phyloP scores from a whole-genome alignment of 352 stramenopile species.

The Phytophthora pseudosyringae region DNA sequence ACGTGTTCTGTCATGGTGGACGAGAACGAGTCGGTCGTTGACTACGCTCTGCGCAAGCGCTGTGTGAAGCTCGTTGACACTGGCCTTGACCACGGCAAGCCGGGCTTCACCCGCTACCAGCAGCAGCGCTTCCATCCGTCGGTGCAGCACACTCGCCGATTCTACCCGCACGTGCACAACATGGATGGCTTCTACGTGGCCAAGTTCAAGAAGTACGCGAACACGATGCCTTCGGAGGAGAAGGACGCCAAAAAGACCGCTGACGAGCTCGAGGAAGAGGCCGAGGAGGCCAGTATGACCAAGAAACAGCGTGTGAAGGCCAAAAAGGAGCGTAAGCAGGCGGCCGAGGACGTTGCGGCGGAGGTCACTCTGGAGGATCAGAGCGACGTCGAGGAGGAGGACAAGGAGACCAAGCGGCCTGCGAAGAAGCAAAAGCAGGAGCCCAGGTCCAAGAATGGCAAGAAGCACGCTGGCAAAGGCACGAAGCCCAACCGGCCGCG shows the following conservation, averaged over 20 bases:
- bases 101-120: constrained; percentile 94
- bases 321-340: constrained; percentile 77
- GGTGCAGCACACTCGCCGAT: constrained; percentile 94
- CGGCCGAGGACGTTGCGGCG: constrained; percentile 73
- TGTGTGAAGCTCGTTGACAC: constrained; percentile 98
- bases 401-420: constrained; percentile 39
- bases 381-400: constrained; percentile 59
- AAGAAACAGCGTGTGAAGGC: constrained; percentile 86
- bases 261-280: constrained; percentile 74
- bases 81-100: constrained; percentile 97
- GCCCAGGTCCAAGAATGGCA: constrained; percentile 41
- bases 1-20: constrained; percentile 97
- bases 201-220: constrained; percentile 99
- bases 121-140: constrained; percentile 98
- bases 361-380: constrained; percentile 60
- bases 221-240: constrained; percentile 85
- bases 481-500: constrained; percentile 47
- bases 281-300: constrained; percentile 73
- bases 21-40: constrained; percentile 97
- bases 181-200: constrained; percentile 99
- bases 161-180: constrained; percentile 99
- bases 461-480: constrained; percentile 38
- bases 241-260: constrained; percentile 77
- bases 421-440: constrained; percentile 60
- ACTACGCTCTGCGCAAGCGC: constrained; percentile 98